Evolutionary conservation across 768 basidiomycete species (phyloP), one percentile per base, ranked within the genome.

Genomic region (Phlegmacium glaucopus): DNA sequence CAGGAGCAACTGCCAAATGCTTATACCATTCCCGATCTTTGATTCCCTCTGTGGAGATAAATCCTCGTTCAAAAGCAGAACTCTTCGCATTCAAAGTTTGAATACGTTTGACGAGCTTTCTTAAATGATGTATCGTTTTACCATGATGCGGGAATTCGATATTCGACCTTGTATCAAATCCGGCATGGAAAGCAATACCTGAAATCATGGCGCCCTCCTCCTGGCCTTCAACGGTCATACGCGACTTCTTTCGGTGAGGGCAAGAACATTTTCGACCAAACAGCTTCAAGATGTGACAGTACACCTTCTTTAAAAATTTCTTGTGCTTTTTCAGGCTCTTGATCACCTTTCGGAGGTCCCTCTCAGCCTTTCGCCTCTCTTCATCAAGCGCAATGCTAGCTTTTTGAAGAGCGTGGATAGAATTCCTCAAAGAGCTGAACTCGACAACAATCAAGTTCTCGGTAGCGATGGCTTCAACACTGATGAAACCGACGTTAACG

Each of bases 1-100:
- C 92, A 28, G 93, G 92, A 4, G n/a, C n/a, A n/a, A n/a, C n/a
- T n/a, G n/a, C n/a, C n/a, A 91, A 89, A 65, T 93, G 86, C 57
- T 72, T 81, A 62, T 87, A 95, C 92, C 92, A 94, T 61, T 90
- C 85, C 27, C 88, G 75, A 44, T 84, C 82, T 54, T 82, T 82
- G 53, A 93, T 82, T 0, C 92, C 93, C 12, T 71, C 80, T 57
- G 84, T 71, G 6, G 80, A 81, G 49, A 94, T 85, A 62, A 95
- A 90, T 1, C 90, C 90, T 39, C 77, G 78, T 62, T 92, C 90
- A 54, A 91, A 90, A 6, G 70, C 65, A 10, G 72, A 65, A 13
- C 90, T 67, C 62, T 84, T 87, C 67, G 75, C 66, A 64, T 87
- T 87, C 15, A 74, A 77, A 42, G 60, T n/a, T n/a, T n/a, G n/a